Evolutionary conservation across 2,329 filamentous ascomycete species (phyloP).

Genomic region (Nigrospora oryzae): DNA sequence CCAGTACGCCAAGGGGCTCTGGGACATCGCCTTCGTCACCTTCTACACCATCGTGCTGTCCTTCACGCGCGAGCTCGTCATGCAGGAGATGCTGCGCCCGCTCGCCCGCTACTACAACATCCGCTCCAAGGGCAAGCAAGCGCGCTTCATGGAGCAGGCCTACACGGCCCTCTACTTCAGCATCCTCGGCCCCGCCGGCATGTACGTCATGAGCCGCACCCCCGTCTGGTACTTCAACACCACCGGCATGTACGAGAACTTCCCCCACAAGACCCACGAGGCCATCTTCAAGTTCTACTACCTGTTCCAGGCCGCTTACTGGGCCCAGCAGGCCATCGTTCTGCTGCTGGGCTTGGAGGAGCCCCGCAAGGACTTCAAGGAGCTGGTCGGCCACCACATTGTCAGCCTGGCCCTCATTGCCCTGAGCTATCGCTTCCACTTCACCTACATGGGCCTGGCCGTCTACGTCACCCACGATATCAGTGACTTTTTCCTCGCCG

Average conservation of each 20-base stretch:
- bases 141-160: conserved; percentile 91
- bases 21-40: conserved; percentile 76
- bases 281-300: conserved; percentile 91
- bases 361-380: conserved; percentile 89
- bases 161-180: conserved; percentile 91
- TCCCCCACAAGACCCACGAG: conserved; percentile 76
- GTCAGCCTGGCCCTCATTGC: conserved; percentile 78
- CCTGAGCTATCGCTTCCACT: conserved; percentile 90
- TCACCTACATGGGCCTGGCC: conserved; percentile 87
- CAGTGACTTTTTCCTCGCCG: conserved; percentile 89
- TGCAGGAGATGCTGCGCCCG: conserved; percentile 80
- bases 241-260: conserved; percentile 78
- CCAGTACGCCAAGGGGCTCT: conserved; percentile 83
- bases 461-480: conserved; percentile 95
- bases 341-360: conserved; percentile 82
- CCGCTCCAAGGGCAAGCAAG: conserved; percentile 66
- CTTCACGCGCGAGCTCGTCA: conserved; percentile 92
- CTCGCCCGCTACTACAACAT: conserved; percentile 65
- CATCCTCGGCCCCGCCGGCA: conserved; percentile 70
- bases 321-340: conserved; percentile 90
- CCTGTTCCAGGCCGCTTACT: conserved; percentile 88
- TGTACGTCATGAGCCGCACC: conserved; percentile 88
- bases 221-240: conserved; percentile 96
- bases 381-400: conserved; percentile 85
- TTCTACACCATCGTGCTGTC: conserved; percentile 88